Percentiles rank a stretch among this genome's conserved stretches.
These are phyloP conservation scores for Penicillium sp. DNA, from an alignment of 2,329 filamentous ascomycete species.

Conservation along the genomic window DNA sequence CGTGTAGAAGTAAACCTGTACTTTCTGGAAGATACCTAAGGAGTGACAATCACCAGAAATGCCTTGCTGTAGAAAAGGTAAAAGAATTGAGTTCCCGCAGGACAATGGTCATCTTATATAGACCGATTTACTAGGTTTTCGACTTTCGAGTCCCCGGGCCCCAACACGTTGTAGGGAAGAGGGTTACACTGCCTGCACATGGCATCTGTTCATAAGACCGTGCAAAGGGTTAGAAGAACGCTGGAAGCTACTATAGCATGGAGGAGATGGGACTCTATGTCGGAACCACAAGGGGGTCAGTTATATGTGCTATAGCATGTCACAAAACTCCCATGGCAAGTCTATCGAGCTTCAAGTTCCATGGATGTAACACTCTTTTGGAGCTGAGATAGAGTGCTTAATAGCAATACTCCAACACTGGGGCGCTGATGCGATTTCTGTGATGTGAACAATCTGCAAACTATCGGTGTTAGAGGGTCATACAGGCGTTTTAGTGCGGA, in stretches of 20 bases:
- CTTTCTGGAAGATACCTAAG: slow-evolving; percentile 1
- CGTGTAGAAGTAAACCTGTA: slow-evolving; percentile 9
- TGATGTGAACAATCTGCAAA: not conserved
- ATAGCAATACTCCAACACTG: not conserved
- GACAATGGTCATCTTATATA: not conserved
- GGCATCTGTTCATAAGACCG: not conserved
- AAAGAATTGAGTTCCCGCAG: not conserved
- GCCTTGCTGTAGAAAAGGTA: not conserved
- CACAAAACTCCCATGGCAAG: not conserved
- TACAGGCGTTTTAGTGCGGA: not conserved
- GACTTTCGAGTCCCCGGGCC: no score
- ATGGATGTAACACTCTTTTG: not conserved
- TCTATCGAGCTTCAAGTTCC: not conserved
- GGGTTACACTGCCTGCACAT: not conserved
- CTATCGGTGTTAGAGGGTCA: not conserved
- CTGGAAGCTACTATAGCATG: not conserved
- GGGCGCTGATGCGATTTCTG: not conserved
- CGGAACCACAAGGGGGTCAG: not conserved
- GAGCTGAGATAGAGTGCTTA: not conserved
- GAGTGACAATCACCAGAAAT: not conserved
- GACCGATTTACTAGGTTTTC: not conserved
- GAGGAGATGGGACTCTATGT: not conserved
- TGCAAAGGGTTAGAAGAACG: not conserved
- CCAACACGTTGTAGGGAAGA: not conserved
- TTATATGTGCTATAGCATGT: not conserved